Percentiles rank a stretch among this genome's conserved stretches.
Conservation (phyloP, 768 basidiomycete species). For the Steccherinum ochraceum region DNA sequence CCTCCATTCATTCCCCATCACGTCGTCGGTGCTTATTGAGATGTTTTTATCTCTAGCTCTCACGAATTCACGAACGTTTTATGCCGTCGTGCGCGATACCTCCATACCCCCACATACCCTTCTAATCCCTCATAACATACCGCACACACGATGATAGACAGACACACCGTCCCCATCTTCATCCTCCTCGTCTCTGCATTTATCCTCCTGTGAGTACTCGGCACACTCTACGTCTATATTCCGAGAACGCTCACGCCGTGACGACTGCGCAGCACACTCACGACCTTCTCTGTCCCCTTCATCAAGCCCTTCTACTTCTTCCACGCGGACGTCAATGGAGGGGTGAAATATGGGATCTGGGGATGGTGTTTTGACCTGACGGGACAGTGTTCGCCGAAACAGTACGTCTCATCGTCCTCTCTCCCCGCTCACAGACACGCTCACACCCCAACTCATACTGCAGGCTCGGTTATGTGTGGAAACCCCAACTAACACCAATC, state of each 20-base stretch:
- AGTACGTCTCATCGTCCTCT: constrained; percentile 7
- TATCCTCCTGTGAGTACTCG: neutral
- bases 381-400: constrained; percentile 11
- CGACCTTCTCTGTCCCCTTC: constrained; percentile 20
- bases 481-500: constrained; percentile 14
- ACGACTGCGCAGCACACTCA: constrained; percentile 12
- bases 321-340: constrained; percentile 11
- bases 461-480: constrained; percentile 15
- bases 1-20: too few relatives aligned
- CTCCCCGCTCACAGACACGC: neutral
- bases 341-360: constrained; percentile 17
- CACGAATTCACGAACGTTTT: neutral
- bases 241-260: neutral
- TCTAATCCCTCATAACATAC: neutral
- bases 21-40: too few relatives aligned
- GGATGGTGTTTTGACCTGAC: constrained; percentile 17
- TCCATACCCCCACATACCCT: neutral
- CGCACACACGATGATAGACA: neutral
- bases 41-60: too few relatives aligned
- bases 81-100: neutral
- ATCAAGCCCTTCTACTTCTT: constrained; percentile 18
- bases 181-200: neutral
- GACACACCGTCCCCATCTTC: neutral
- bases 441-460: too few relatives aligned
- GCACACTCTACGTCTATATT: neutral